Conservation (phyloP, 441 rosid species). For the Aleurites moluccanus region DNA sequence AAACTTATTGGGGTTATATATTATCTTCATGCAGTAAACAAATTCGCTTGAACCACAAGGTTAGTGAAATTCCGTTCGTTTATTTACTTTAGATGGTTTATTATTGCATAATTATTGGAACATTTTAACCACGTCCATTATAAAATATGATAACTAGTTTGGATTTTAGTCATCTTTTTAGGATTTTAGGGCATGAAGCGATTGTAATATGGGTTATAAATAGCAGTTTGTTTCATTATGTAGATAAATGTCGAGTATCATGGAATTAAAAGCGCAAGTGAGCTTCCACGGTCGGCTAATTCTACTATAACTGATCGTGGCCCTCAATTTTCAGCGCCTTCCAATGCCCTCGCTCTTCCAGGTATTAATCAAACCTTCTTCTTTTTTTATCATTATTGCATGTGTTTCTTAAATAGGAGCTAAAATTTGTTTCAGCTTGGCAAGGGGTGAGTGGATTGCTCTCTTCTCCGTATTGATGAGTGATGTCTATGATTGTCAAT, state of each 20-base stretch:
- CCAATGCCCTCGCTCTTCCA: slow-evolving; percentile 70
- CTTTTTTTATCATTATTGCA: too few species aligned
- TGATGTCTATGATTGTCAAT: too few species aligned
- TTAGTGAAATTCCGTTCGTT: slow-evolving; percentile 31
- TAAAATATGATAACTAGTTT: not conserved
- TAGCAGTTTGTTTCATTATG: slow-evolving; percentile 13
- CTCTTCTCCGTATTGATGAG: not conserved
- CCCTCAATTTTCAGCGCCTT: slow-evolving; percentile 43
- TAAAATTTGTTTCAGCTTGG: not conserved
- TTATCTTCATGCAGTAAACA: slow-evolving; percentile 53
- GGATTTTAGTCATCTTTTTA: too few species aligned
- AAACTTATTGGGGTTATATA: not conserved
- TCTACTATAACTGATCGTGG: slow-evolving; percentile 28
- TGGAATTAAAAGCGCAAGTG: slow-evolving; percentile 51
- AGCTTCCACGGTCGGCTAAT: slow-evolving; percentile 41
- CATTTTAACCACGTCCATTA: not conserved
- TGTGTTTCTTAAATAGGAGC: too few species aligned
- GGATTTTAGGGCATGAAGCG: slow-evolving; percentile 2
- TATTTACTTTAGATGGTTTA: slow-evolving; percentile 5
- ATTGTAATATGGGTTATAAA: slow-evolving; percentile 11
- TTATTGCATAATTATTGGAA: not conserved
- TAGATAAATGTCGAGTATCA: slow-evolving; percentile 65
- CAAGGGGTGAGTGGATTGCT: not conserved
- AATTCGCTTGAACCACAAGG: slow-evolving; percentile 87
- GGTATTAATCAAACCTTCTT: slow-evolving; percentile 39